A percentile compares a stretch with the other conserved stretches of the same genome.
phyloP scores from a whole-genome alignment of 352 stramenopile species.

The Pilasporangium apinafurcum region DNA sequence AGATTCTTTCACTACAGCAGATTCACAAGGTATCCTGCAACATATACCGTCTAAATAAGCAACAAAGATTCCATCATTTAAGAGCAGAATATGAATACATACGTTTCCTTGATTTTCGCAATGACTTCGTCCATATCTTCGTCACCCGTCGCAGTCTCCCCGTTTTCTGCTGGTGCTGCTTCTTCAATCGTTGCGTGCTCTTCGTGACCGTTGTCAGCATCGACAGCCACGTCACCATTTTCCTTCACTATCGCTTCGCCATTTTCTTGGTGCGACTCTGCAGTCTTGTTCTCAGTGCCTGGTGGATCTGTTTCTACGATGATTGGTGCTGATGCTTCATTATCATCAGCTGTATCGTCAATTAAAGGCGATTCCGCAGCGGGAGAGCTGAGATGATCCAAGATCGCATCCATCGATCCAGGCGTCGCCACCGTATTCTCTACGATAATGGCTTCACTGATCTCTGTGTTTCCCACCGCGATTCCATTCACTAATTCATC shows the following conservation, averaged over 20 bases:
- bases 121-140: conserved; percentile 58
- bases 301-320: too few species aligned
- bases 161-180: conserved; percentile 15
- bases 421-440: too few species aligned
- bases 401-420: too few species aligned
- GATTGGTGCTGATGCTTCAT: too few species aligned
- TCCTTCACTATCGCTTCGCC: conserved; percentile 1
- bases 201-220: conserved; percentile 8
- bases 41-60: neutral
- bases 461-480: too few species aligned
- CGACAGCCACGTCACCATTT: neutral
- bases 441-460: too few species aligned
- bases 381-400: too few species aligned
- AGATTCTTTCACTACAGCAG: conserved; percentile 51
- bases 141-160: conserved; percentile 29
- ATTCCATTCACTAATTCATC: too few species aligned
- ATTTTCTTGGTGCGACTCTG: neutral
- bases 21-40: conserved; percentile 45
- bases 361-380: too few species aligned
- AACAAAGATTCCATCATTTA: neutral
- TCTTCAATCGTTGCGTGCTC: conserved; percentile 46
- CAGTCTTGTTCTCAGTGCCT: neutral
- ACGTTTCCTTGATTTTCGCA: conserved; percentile 52
- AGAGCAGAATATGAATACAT: conserved; percentile 2
- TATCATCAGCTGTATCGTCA: too few species aligned